Evolutionary conservation across 352 stramenopile genomes (phyloP), one percentile per base, ranked within the genome.

Genomic region (Phytophthora idaei): DNA sequence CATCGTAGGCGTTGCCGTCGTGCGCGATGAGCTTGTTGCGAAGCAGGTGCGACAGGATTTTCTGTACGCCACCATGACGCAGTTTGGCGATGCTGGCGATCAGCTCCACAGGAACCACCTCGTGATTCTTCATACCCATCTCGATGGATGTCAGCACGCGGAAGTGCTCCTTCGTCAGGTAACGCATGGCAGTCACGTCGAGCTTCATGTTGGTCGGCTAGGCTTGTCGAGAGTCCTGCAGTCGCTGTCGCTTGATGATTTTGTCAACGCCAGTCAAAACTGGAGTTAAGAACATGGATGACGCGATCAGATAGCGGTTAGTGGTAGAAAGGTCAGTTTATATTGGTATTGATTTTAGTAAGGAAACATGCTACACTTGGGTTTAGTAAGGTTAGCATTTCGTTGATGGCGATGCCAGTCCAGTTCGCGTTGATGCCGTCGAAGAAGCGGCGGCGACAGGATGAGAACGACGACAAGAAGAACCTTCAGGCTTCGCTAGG

Each of bases 101-200:
- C 25, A 99, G 85, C 62, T 97, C 85, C 57, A 98, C 79, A 4
- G 98, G 98, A 42, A 99, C 98, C 36, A 99, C 79, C 52, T 98
- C 93, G 77, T 99, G 98, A 76, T 99, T 99, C 80, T 98, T 98
- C 97, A 99, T 99, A 57, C 97, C 97, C 82, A 98, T 97, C 79
- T 99, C 98, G 51, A 99, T 97, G 45, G 98, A 97, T 49, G 96
- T 98, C 41, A 99, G 90, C 60, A 99, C 97, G 47, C 98, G 93
- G 81, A 99, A 99, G 83, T 99, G 97, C 85, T 96, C 83, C 77
- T 94, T 95, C 25, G 88, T 96, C 71, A 98, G 85, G 74, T 97
- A 97, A 56, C 92, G 88, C 92, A 98, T 98, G 28, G 88, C 90
- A 21, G 90, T 96, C 49, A 97, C 92, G 70, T 98, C 93, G 69